Conservation (phyloP, 495 filamentous ascomycete species). For the Aspergillus leporis region DNA sequence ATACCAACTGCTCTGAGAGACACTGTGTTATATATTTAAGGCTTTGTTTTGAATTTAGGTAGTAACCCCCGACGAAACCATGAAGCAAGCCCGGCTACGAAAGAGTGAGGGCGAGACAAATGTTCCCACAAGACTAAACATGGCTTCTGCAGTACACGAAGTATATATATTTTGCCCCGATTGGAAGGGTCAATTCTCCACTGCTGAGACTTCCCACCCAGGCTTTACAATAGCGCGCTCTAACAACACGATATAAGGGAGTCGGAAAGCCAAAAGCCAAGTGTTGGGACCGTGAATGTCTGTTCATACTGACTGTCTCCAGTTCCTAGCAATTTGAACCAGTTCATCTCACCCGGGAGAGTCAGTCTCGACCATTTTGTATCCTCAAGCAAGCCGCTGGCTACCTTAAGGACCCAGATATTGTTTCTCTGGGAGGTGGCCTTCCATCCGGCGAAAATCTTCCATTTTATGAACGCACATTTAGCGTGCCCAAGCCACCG, state of each 20-base stretch:
- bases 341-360: neutral
- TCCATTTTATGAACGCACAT: slow-evolving; percentile 60
- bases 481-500: slow-evolving; percentile 51
- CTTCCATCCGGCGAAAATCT: slow-evolving; percentile 77
- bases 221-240: neutral
- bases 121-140: no score
- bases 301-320: neutral
- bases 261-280: neutral
- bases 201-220: neutral
- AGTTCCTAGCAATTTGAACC: neutral
- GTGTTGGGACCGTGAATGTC: neutral
- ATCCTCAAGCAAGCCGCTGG: neutral
- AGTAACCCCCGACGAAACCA: no score
- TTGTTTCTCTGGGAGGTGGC: slow-evolving; percentile 69
- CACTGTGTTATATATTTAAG: no score
- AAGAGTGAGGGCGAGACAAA: no score
- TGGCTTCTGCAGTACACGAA: no score
- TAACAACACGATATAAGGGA: neutral
- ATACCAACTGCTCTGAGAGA: no score
- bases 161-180: no score
- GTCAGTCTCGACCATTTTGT: neutral
- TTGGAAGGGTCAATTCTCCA: no score
- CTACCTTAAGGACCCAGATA: neutral
- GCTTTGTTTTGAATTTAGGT: no score
- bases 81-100: no score